Evolutionary conservation across 805 yeast species (phyloP).

Genomic region (Zygosaccharomyces kombuchaensis): DNA sequence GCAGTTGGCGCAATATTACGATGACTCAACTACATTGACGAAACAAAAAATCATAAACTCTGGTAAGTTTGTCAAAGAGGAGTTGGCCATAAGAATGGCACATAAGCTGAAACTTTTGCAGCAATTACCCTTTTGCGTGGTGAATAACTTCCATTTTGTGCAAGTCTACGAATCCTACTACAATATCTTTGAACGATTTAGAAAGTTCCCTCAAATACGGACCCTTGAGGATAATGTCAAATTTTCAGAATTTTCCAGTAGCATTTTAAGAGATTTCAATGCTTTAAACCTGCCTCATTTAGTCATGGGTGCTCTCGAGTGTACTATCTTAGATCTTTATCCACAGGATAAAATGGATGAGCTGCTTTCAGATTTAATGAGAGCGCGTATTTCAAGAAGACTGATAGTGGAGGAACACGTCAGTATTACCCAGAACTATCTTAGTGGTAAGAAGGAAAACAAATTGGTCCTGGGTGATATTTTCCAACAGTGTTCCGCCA

Average conservation of each 20-base stretch:
- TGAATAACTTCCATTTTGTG: constrained; percentile 78
- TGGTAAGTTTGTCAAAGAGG: constrained; percentile 85
- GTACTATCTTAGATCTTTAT: constrained; percentile 52
- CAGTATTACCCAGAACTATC: constrained; percentile 65
- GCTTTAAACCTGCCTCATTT: constrained; percentile 78
- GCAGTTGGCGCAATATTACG: constrained; percentile 87
- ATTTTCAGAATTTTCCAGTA: constrained; percentile 61
- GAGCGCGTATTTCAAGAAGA: constrained; percentile 85
- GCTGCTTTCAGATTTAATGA: constrained; percentile 69
- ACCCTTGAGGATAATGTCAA: constrained; percentile 69
- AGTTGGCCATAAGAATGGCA: constrained; percentile 79
- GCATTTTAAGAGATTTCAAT: constrained; percentile 70
- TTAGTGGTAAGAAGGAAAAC: constrained; percentile 37
- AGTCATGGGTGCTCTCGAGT: constrained; percentile 90
- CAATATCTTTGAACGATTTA: constrained; percentile 78
- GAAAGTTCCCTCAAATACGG: constrained; percentile 64
- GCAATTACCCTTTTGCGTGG: constrained; percentile 73
- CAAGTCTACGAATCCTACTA: constrained; percentile 88
- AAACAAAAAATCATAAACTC: constrained; percentile 72
- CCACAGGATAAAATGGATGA: constrained; percentile 63
- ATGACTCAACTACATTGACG: constrained; percentile 51
- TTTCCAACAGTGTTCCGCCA: constrained; percentile 72
- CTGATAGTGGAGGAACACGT: constrained; percentile 90
- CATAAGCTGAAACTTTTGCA: constrained; percentile 77
- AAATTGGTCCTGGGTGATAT: constrained; percentile 72